Evolutionary conservation across 75 land plant species (phyloP).

Genomic region (Picea glauca): DNA sequence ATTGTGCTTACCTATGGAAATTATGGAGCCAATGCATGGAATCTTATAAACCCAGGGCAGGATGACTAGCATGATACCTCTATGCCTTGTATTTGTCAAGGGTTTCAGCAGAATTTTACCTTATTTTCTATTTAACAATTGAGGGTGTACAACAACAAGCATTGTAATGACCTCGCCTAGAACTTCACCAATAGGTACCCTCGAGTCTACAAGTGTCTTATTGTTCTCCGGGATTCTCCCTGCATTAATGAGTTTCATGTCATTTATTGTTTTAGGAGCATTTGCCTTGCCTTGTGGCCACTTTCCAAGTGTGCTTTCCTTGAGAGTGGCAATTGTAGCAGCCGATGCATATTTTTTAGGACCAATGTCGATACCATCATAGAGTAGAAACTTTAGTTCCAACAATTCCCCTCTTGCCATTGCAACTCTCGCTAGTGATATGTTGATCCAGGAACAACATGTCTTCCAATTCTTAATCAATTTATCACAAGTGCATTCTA

Average conservation of each 20-base stretch:
- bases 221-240: too few relatives aligned
- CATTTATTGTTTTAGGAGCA: too few relatives aligned
- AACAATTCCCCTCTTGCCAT: constrained; percentile 8
- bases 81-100: constrained; percentile 55
- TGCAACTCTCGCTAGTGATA: too few relatives aligned
- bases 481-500: too few relatives aligned
- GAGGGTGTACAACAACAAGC: constrained; percentile 42
- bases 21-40: too few relatives aligned
- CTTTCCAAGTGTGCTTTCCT: constrained; percentile 27
- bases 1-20: too few relatives aligned
- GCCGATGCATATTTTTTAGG: constrained; percentile 23
- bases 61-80: constrained; percentile 17
- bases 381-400: constrained; percentile 27
- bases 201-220: not conserved
- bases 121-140: not conserved
- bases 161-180: constrained; percentile 48
- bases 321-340: constrained; percentile 20
- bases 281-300: constrained; percentile 23
- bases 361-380: constrained; percentile 32
- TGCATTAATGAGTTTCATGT: too few relatives aligned
- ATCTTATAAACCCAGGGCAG: too few relatives aligned
- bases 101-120: not conserved
- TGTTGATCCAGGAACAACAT: too few relatives aligned
- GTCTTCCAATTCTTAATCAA: too few relatives aligned
- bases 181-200: constrained; percentile 43